Evolutionary conservation across 2,329 filamentous ascomycete species (phyloP).

Genomic region (Didymella glomerata): DNA sequence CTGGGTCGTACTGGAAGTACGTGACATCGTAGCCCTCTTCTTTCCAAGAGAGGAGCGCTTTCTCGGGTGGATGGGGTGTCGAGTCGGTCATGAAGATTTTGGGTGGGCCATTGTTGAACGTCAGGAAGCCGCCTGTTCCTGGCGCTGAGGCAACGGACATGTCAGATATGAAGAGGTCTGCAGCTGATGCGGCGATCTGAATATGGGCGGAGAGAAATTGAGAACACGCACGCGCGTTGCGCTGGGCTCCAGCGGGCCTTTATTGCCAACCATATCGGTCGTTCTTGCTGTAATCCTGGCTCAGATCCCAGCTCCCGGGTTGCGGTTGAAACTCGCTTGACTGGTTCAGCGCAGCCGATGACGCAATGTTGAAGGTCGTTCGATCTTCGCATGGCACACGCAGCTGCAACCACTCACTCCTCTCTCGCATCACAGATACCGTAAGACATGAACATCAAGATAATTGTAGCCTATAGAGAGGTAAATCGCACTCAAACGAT

Average conservation of each 20-base stretch:
- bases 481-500: not conserved
- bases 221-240: constrained; percentile 13
- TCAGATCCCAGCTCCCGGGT: constrained; percentile 25
- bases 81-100: constrained; percentile 53
- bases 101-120: constrained; percentile 49
- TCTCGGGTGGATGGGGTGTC: constrained; percentile 49
- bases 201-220: not conserved
- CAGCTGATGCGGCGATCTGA: not conserved
- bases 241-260: constrained; percentile 12
- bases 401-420: not conserved
- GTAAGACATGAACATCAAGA: not conserved
- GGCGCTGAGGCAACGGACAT: constrained; percentile 43
- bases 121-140: constrained; percentile 45
- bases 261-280: constrained; percentile 16
- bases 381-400: constrained; percentile 11
- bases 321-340: constrained; percentile 12
- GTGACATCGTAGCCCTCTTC: constrained; percentile 55
- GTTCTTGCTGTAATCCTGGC: constrained; percentile 28
- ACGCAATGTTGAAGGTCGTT: constrained; percentile 19
- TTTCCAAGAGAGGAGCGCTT: constrained; percentile 51
- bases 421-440: not conserved
- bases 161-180: not conserved
- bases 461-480: not conserved
- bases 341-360: constrained; percentile 8
- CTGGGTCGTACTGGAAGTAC: constrained; percentile 48